phyloP scores from a whole-genome alignment of 208 protist genomes.

The Acanthamoeba triangularis region DNA sequence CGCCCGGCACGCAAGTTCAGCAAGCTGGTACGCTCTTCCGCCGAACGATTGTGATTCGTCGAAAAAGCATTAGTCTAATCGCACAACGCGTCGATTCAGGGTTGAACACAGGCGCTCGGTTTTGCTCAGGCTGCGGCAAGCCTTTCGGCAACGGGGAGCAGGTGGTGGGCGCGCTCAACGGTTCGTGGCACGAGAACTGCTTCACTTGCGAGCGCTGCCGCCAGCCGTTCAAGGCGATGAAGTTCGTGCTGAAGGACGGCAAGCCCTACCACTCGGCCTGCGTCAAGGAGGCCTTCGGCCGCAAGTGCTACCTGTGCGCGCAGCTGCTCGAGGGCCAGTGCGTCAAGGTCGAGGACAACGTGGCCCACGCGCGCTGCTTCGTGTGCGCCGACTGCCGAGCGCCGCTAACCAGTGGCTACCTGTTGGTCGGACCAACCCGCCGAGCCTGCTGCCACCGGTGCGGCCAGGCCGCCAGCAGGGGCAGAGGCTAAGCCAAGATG shows the following conservation, averaged over 20 bases:
- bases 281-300: constrained; percentile 42
- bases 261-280: constrained; percentile 63
- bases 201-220: constrained; percentile 22
- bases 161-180: constrained; percentile 22
- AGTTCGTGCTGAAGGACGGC: constrained; percentile 54
- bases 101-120: neutral
- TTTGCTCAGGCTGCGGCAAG: constrained; percentile 53
- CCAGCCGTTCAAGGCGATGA: constrained; percentile 53
- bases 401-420: constrained; percentile 23
- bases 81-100: neutral
- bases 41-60: too few relatives aligned
- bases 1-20: constrained; percentile 30
- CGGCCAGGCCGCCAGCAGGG: neutral
- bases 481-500: neutral
- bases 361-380: constrained; percentile 40
- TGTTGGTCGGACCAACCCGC: neutral
- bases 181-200: constrained; percentile 51
- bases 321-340: constrained; percentile 64
- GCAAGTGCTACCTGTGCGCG: constrained; percentile 54
- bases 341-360: constrained; percentile 56
- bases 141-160: constrained; percentile 25
- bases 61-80: neutral
- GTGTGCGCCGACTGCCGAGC: constrained; percentile 56
- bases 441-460: constrained; percentile 26
- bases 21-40: neutral